Evolutionary conservation across 768 basidiomycete genomes (phyloP).

Genomic region (Pleurotus citrinopileatus): DNA sequence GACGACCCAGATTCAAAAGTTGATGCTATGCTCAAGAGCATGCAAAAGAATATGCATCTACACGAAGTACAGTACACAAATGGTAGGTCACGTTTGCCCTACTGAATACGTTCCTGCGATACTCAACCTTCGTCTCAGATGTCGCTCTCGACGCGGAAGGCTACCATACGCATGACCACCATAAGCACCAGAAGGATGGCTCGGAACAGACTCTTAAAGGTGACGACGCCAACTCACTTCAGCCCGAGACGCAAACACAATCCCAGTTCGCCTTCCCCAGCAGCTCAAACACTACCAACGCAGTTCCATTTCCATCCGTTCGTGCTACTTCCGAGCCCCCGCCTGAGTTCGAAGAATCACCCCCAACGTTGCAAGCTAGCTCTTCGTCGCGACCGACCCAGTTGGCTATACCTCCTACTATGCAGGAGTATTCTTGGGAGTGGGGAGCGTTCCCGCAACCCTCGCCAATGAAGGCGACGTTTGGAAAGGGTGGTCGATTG

Average conservation of each 20-base stretch:
- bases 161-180: conserved; percentile 60
- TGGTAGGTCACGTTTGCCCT: conserved; percentile 36
- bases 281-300: conserved; percentile 14
- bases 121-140: conserved; percentile 35
- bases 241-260: conserved; percentile 18
- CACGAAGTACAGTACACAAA: conserved; percentile 64
- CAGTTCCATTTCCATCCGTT: conserved; percentile 29
- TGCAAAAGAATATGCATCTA: conserved; percentile 38
- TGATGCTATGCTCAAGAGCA: conserved; percentile 48
- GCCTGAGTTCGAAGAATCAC: conserved; percentile 37
- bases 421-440: conserved; percentile 88
- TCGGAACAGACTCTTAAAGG: conserved; percentile 41
- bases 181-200: conserved; percentile 41
- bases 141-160: conserved; percentile 82
- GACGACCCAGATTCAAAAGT: conserved; percentile 39
- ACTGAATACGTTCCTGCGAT: not conserved
- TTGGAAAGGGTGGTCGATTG: conserved; percentile 42
- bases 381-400: conserved; percentile 13
- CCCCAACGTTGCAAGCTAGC: not conserved
- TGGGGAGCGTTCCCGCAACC: conserved; percentile 90
- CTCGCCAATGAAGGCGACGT: conserved; percentile 59
- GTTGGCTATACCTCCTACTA: conserved; percentile 17
- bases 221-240: conserved; percentile 20
- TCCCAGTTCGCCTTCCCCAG: conserved; percentile 15
- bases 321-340: conserved; percentile 65